Evolutionary conservation across 805 yeast genomes (phyloP).

Genomic region (Candida ponderosae): DNA sequence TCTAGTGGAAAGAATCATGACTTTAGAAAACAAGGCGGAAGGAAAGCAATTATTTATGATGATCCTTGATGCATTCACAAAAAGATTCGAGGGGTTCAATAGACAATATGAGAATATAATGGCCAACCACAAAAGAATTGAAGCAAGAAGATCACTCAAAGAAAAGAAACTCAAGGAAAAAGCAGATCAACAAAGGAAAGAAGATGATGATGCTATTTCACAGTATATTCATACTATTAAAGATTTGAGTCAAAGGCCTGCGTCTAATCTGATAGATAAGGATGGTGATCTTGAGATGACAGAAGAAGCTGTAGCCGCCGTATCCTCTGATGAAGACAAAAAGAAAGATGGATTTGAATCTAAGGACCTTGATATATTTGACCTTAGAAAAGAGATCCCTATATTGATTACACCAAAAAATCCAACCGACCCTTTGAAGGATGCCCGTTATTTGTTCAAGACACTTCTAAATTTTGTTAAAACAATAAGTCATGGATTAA

Average conservation of each 20-base stretch:
- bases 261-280: slow-evolving; percentile 5
- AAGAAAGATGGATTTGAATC: slow-evolving; percentile 1
- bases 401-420: slow-evolving; percentile 47
- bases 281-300: slow-evolving; percentile 24
- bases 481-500: slow-evolving; percentile 82
- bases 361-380: slow-evolving; percentile 30
- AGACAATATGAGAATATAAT: slow-evolving; percentile 61
- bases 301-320: slow-evolving; percentile 11
- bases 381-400: slow-evolving; percentile 44
- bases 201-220: slow-evolving; percentile 29
- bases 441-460: slow-evolving; percentile 80
- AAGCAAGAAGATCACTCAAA: slow-evolving; percentile 32
- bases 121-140: slow-evolving; percentile 49
- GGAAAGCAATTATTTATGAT: slow-evolving; percentile 70
- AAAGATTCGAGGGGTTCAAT: slow-evolving; percentile 70
- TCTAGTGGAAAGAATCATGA: slow-evolving; percentile 80
- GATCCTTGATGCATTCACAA: slow-evolving; percentile 82
- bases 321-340: not conserved
- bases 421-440: slow-evolving; percentile 65
- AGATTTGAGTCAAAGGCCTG: slow-evolving; percentile 3
- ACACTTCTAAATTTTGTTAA: slow-evolving; percentile 86
- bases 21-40: slow-evolving; percentile 72
- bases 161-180: slow-evolving; percentile 32
- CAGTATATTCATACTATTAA: slow-evolving; percentile 20
- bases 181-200: slow-evolving; percentile 24